Percentiles rank a stretch among this genome's conserved stretches.
These are phyloP conservation scores for Acaromyces ingoldii DNA, from an alignment of 1,284 basidiomycete genomes.

Conservation along the genomic window DNA sequence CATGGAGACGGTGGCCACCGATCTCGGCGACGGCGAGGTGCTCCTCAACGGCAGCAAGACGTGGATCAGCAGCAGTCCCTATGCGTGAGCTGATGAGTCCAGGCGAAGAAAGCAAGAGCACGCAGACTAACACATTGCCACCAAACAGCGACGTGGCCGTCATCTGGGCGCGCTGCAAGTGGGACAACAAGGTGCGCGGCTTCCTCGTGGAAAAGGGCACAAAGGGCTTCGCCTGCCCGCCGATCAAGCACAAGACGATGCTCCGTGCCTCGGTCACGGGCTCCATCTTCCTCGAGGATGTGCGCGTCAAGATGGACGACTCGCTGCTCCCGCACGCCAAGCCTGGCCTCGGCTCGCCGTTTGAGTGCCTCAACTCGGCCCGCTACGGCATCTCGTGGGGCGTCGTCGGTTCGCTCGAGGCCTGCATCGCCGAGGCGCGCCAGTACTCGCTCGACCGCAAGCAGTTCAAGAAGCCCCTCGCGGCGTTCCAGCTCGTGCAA, in stretches of 20 bases:
- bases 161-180: slow-evolving; percentile 90
- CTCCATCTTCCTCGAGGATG: slow-evolving; percentile 71
- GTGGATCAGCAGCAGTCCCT: slow-evolving; percentile 75
- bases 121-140: not conserved
- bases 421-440: slow-evolving; percentile 73
- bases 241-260: slow-evolving; percentile 89
- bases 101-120: too few species aligned
- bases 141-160: slow-evolving; percentile 77
- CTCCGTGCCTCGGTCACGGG: slow-evolving; percentile 85
- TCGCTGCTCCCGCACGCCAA: slow-evolving; percentile 33
- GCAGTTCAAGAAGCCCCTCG: slow-evolving; percentile 83
- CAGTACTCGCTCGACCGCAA: slow-evolving; percentile 77
- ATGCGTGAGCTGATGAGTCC: slow-evolving; percentile 16
- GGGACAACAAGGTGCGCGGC: slow-evolving; percentile 85
- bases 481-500: slow-evolving; percentile 85
- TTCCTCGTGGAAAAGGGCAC: slow-evolving; percentile 88
- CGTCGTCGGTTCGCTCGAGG: slow-evolving; percentile 65
- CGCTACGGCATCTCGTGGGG: slow-evolving; percentile 48
- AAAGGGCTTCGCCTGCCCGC: slow-evolving; percentile 76
- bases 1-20: slow-evolving; percentile 88
- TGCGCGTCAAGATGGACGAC: slow-evolving; percentile 30
- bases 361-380: slow-evolving; percentile 45
- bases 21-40: slow-evolving; percentile 73
- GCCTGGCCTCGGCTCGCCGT: slow-evolving; percentile 41
- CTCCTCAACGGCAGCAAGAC: slow-evolving; percentile 86